Evolutionary conservation across 2,329 filamentous ascomycete genomes (phyloP).

Genomic region (Alternaria novae-zelandiae): DNA sequence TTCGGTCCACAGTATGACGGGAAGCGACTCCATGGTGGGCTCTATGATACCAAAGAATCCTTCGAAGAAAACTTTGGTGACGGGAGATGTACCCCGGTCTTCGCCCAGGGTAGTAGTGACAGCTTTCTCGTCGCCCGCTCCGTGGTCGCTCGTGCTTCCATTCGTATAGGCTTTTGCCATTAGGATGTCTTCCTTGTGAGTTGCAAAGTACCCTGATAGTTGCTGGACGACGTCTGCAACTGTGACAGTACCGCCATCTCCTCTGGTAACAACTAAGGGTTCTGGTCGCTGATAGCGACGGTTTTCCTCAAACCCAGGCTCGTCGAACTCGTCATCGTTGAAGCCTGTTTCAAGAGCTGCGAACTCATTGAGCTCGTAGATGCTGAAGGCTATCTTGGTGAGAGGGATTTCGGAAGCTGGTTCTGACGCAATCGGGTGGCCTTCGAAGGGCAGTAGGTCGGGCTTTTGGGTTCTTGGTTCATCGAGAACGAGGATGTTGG

Average conservation of each 20-base stretch:
- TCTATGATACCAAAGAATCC: neutral
- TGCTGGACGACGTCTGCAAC: neutral
- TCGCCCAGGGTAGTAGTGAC: neutral
- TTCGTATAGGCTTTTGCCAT: neutral
- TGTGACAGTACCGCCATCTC: neutral
- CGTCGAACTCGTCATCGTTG: neutral
- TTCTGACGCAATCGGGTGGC: neutral
- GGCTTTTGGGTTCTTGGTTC: neutral
- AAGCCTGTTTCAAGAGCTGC: neutral
- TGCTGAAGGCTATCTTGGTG: neutral
- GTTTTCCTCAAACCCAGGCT: neutral
- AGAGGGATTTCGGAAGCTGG: neutral
- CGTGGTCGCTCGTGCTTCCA: neutral
- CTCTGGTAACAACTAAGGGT: neutral
- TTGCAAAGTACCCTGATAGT: neutral
- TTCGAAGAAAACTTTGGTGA: neutral
- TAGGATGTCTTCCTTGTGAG: neutral
- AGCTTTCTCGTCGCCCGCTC: neutral
- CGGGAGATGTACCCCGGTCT: neutral
- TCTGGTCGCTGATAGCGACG: neutral
- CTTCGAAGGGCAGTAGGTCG: neutral
- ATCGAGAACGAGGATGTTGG: neutral
- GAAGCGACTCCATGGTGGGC: neutral
- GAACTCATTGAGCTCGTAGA: neutral
- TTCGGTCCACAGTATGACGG: neutral